A percentile compares a stretch with the other conserved stretches of the same genome.
Conservation (phyloP, 306 rosid species). For the Crataegus laevigata region DNA sequence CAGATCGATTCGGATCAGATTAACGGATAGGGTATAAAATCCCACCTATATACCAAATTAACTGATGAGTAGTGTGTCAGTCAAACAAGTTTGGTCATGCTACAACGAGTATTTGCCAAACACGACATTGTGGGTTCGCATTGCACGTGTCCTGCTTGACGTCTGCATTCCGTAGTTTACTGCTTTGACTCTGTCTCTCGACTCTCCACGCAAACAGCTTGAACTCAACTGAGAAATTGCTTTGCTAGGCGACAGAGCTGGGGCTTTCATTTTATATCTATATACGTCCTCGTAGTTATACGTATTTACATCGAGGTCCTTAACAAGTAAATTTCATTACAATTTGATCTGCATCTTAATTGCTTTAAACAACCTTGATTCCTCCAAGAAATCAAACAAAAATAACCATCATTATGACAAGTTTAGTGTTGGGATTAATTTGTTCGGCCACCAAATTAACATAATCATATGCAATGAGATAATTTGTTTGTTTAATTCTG, state of each 20-base stretch:
- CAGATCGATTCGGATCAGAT: too few relatives aligned
- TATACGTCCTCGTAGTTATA: too few relatives aligned
- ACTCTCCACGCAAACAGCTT: too few relatives aligned
- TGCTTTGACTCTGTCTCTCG: slow-evolving; percentile 23
- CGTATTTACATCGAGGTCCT: not conserved
- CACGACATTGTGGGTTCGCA: too few relatives aligned
- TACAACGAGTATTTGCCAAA: too few relatives aligned
- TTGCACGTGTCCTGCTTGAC: slow-evolving; percentile 10
- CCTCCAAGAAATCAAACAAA: not conserved
- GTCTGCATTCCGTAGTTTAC: slow-evolving; percentile 2
- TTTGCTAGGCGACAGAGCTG: not conserved
- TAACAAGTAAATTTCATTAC: not conserved
- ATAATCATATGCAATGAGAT: not conserved
- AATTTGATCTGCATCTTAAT: not conserved
- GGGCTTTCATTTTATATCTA: not conserved
- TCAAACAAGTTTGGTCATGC: too few relatives aligned
- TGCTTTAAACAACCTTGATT: not conserved
- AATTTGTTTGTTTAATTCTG: too few relatives aligned
- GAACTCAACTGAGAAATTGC: too few relatives aligned
- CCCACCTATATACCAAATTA: too few relatives aligned
- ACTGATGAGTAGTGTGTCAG: too few relatives aligned
- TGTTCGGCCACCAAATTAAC: not conserved
- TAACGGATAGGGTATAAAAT: too few relatives aligned
- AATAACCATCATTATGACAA: not conserved
- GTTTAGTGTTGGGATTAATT: not conserved